Evolutionary conservation across 495 filamentous ascomycete species (phyloP).

Genomic region (Monascus purpureus): DNA sequence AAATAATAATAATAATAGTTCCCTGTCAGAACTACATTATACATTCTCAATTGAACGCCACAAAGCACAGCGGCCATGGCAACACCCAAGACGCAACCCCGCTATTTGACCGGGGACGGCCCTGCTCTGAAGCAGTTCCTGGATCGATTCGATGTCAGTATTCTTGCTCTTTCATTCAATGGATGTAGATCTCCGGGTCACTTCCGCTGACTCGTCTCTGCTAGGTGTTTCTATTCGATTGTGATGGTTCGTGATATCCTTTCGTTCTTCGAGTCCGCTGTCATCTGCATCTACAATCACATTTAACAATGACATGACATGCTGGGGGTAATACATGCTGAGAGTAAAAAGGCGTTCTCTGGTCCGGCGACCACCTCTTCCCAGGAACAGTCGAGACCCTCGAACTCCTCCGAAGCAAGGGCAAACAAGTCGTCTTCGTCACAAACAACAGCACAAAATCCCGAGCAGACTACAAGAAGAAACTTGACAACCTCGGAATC

Average conservation of each 20-base stretch:
- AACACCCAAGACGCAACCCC: conserved; percentile 24
- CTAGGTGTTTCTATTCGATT: conserved; percentile 93
- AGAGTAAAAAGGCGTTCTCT: conserved; percentile 87
- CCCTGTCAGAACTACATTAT: too few species aligned
- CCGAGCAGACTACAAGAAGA: conserved; percentile 80
- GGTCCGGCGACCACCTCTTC: conserved; percentile 86
- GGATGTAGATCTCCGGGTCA: too few species aligned
- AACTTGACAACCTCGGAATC: conserved; percentile 72
- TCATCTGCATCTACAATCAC: background rate
- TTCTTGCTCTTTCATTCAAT: too few species aligned
- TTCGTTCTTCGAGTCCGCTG: conserved; percentile 2
- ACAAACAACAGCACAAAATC: conserved; percentile 99
- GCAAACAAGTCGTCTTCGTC: conserved; percentile 89
- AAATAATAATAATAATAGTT: too few species aligned
- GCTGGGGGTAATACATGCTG: too few species aligned
- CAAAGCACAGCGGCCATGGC: background rate
- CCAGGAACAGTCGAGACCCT: conserved; percentile 71
- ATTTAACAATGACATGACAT: too few species aligned
- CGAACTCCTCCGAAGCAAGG: conserved; percentile 60
- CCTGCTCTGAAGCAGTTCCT: conserved; percentile 67
- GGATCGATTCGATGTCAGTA: conserved; percentile 77
- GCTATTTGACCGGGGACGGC: conserved; percentile 70
- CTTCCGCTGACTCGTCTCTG: too few species aligned
- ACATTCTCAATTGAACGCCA: too few species aligned
- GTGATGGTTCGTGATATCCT: conserved; percentile 58